Conservation (phyloP, 1,284 basidiomycete species). For the Sanghuangporus weigelae region DNA sequence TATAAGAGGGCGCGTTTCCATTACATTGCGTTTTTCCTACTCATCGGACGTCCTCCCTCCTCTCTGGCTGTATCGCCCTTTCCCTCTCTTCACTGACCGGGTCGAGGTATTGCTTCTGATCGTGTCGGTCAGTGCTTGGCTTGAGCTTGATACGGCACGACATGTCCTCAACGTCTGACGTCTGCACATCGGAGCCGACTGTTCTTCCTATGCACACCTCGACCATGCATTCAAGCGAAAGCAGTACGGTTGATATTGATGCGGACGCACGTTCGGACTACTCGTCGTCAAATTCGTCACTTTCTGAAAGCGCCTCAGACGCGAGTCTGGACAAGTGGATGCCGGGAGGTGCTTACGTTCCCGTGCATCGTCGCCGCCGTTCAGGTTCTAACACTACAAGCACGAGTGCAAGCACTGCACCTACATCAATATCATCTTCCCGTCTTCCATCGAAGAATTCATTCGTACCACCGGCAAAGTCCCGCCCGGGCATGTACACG, state of each 20-base stretch:
- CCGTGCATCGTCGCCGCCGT: background rate
- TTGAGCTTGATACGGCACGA: too few species aligned
- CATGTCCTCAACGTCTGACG: too few species aligned
- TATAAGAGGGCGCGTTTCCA: background rate
- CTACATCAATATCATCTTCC: background rate
- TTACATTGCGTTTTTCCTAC: background rate
- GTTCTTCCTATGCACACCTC: too few species aligned
- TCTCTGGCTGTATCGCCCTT: background rate
- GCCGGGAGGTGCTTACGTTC: conserved; percentile 1
- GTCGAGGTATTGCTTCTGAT: background rate
- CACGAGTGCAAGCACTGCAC: background rate
- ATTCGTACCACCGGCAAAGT: background rate
- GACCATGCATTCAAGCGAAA: too few species aligned
- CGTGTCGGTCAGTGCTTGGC: background rate
- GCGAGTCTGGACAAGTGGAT: background rate
- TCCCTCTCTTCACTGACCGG: background rate
- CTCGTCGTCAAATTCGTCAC: background rate
- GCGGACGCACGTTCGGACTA: background rate
- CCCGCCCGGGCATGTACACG: conserved; percentile 11
- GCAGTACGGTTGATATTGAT: background rate
- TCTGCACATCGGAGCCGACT: too few species aligned
- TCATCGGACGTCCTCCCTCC: background rate
- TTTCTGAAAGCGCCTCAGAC: background rate
- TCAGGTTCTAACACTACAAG: background rate
- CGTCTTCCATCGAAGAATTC: background rate